Evolutionary conservation across 257 asterid genomes (phyloP), one percentile per base, ranked within the genome.

Genomic region (Rehmannia glutinosa): DNA sequence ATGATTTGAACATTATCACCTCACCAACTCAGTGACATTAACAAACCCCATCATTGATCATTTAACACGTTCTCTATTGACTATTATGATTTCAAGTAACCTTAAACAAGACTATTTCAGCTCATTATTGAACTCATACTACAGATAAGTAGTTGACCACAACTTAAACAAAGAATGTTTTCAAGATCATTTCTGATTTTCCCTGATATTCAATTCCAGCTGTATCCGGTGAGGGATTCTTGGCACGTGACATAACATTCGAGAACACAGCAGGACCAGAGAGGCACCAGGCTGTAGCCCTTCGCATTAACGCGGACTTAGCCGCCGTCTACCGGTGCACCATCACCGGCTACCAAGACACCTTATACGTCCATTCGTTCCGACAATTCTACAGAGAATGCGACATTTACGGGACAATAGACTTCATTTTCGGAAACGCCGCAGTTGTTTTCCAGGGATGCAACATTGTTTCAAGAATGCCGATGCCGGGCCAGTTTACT

Each of bases 401-500:
- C 38, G 87, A 83, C 75, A 84, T 92, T 21, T 85, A 71, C 27
- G 98, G 98, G 3, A 92, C 97, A 0, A 61, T 92, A 6, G 98
- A 92, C 77, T 92, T 74, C 87, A 86, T 92, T n/a, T 89, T 92
- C 13, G 98, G 98, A 2, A 87, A 92, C 15, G 98, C 97, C 0
- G 95, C 89, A 0, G 98, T 47, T 8, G 81, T 89, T 17, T 78
- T 92, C 69, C 98, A 92, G 46, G 92, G 81, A 2, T 87, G 95
- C 61, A 86, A 80, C 78, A 62, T 92, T 10, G 73, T 89, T 7
- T 85, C 98, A 8, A 49, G 85, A 65, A 63, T 84, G 87, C 95
- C 96, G 5, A n/a, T 87, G 80, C 80, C 75, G 0, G 89, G 87
- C 1, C 97, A 92, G 45, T 74, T 58, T 64, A 92, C 86, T 0